Base-by-base conservation (phyloP, 2,329 filamentous ascomycete genomes). In the Fusarium algeriense region DNA sequence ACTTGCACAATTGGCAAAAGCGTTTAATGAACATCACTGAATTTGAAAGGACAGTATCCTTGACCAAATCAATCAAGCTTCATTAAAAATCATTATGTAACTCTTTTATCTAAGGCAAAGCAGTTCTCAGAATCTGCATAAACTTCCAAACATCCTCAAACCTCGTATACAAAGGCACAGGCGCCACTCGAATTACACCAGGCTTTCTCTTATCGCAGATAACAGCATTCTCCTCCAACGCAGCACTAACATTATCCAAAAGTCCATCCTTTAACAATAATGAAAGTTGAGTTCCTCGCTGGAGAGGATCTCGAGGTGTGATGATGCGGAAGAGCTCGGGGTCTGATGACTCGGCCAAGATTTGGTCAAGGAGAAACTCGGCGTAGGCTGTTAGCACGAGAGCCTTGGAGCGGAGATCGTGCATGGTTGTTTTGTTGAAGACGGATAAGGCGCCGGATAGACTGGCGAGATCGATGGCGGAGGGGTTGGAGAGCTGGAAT, bases 191-290 rank as follows among this genome's bases (percentile, higher is more conserved):
- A 54, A 97, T 91, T 19, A 97, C 94, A 78, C 95, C 91, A 2
- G 95, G 94, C 79, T 93, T 93, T 64, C 94, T 85, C 85, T 96
- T 92, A 78, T 97, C 94, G 40, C 93, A 90, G 2, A 97, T 87
- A 5, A 96, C 90, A 2, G 91, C 92, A 3, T 88, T 86, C 15
- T 88, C 85, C 73, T 93, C 89, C 32, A 97, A 79, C 32, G 85
- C 85, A 45, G 84, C 82, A 64, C 89, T 86, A 5, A 97, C 89
- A 10, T 78, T 78, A n/a, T 95, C 93, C 60, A 97, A 81, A 55
- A 96, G 77, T 0, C 92, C 93, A 2, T 88, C 85, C 20, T 86
- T 82, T 20, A 97, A 83, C 54, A 91, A 80, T 12, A 97, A 81
- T 77, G 93, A 96, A 37, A 97, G 81, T 81, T 97, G 94, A 2